A percentile compares a stretch with the other conserved stretches of the same genome.
Conservation (phyloP, 495 filamentous ascomycete genomes). For the Echria macrotheca region DNA sequence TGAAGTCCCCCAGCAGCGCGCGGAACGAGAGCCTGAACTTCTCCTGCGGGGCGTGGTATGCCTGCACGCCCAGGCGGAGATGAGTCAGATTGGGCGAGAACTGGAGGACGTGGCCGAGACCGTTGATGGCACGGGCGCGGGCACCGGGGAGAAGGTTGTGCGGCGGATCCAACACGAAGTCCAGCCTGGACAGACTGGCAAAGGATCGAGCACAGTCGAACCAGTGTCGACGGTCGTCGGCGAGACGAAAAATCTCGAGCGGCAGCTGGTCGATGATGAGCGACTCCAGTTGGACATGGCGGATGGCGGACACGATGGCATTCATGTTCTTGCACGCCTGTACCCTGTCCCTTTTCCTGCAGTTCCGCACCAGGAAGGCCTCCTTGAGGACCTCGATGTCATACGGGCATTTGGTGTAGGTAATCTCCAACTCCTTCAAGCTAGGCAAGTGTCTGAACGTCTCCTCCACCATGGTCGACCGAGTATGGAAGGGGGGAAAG, state of each 20-base stretch:
- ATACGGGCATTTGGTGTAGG: conserved; percentile 38
- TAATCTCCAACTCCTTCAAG: conserved; percentile 38
- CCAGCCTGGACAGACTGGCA: conserved; percentile 31
- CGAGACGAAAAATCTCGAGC: conserved; percentile 37
- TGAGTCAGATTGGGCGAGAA: conserved; percentile 31
- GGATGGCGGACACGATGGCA: conserved; percentile 39
- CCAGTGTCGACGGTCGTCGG: conserved; percentile 37
- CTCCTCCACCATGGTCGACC: conserved; percentile 34
- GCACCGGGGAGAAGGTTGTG: conserved; percentile 27
- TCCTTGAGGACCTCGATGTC: conserved; percentile 34
- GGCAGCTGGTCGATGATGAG: conserved; percentile 43
- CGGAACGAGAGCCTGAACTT: conserved; percentile 39
- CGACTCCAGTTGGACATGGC: conserved; percentile 31
- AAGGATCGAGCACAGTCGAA: conserved; percentile 40
- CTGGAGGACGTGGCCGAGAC: conserved; percentile 40
- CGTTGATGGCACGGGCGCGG: conserved; percentile 37
- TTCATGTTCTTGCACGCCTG: conserved; percentile 40
- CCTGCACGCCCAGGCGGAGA: conserved; percentile 41
- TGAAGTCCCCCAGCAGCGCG: conserved; percentile 34
- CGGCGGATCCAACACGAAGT: conserved; percentile 37
- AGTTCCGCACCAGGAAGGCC: conserved; percentile 35
- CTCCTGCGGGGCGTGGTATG: conserved; percentile 32
- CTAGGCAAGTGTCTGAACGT: conserved; percentile 40
- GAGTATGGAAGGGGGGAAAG: conserved; percentile 36
- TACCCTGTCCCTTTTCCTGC: conserved; percentile 37